Percentiles rank a stretch among this genome's conserved stretches.
Evolutionary conservation across 2,329 filamentous ascomycete species (phyloP).

Genomic region (Neophaeococcomyces aloes): DNA sequence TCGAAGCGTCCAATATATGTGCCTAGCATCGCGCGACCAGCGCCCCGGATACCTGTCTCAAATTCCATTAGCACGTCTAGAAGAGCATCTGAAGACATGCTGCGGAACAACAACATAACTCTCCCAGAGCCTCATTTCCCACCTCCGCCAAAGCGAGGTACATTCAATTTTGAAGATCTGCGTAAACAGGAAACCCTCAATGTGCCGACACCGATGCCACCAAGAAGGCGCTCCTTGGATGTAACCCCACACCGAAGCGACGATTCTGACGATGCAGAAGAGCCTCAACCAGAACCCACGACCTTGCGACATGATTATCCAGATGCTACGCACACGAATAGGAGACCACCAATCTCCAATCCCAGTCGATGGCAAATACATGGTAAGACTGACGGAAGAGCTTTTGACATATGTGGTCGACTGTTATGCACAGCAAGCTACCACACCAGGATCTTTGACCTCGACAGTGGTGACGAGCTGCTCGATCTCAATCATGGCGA

Average conservation of each 20-base stretch:
- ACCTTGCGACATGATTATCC: slow-evolving; percentile 59
- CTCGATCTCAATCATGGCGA: slow-evolving; percentile 78
- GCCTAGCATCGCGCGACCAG: slow-evolving; percentile 1
- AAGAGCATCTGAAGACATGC: slow-evolving; percentile 2
- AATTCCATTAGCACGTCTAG: not conserved
- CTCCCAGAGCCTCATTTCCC: slow-evolving; percentile 21
- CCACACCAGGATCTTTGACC: slow-evolving; percentile 78
- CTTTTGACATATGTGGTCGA: slow-evolving; percentile 80
- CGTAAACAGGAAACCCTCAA: slow-evolving; percentile 13
- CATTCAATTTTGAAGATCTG: slow-evolving; percentile 13
- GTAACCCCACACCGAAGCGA: slow-evolving; percentile 23
- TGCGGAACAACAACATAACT: not conserved
- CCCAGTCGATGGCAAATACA: slow-evolving; percentile 64
- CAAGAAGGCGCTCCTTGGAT: slow-evolving; percentile 10
- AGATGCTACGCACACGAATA: slow-evolving; percentile 72
- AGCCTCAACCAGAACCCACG: slow-evolving; percentile 37
- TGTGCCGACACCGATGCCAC: slow-evolving; percentile 3
- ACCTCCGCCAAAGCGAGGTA: slow-evolving; percentile 26
- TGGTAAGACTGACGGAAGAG: slow-evolving; percentile 75
- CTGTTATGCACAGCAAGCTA: slow-evolving; percentile 78
- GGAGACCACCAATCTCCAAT: slow-evolving; percentile 66
- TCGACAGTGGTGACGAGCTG: slow-evolving; percentile 68
- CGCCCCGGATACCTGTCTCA: not conserved
- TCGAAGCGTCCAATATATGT: slow-evolving; percentile 10
- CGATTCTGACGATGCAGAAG: slow-evolving; percentile 42